Evolutionary conservation across 1,284 basidiomycete species (phyloP), one percentile per base, ranked within the genome.

Genomic region (Megacollybia platyphylla): DNA sequence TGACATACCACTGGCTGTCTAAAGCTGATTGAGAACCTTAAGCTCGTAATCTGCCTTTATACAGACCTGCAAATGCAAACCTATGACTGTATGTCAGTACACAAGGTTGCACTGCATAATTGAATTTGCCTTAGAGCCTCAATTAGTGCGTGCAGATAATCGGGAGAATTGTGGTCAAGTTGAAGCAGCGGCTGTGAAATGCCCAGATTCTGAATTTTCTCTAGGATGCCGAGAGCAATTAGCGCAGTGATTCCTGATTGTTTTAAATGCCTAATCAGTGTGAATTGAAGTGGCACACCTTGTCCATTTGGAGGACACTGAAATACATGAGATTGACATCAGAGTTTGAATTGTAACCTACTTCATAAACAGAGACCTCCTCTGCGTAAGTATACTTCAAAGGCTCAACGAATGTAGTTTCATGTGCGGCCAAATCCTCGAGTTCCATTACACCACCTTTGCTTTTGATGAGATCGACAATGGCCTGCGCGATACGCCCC

Each of bases 261-360:
- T 17, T 10, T 40, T 29, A 3, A 24, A 24, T 2, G 1, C 31
- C 4, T 11, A 34, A 17, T 17, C 18, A 13, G 18, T 2, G 11
- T 7, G 30, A 15, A 11, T 4, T 18, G 34, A 38, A 1, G 8
- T 5, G 24, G 35, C 44, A 43, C 52, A 61, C 87, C 93, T 75
- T 97, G 92, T 10, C 93, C 91, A 57, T 94, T 96, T 0, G 91
- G 91, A 5, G 91, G 91, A 53, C 90, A 94, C 80, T 90, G 38
- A n/a, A 4, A 40, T 46, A 46, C 10, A 42, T 34, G 32, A 45
- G 42, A 10, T 15, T 27, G 44, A 27, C 20, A 36, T n/a, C 38
- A 26, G 42, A 37, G 29, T 18, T 20, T 38, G 36, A n/a, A 38
- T 17, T 8, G 11, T 9, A 11, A 41, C 71, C 54, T 49, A 86